Conservation (phyloP, 2,329 filamentous ascomycete species). For the Talaromyces sp. region DNA sequence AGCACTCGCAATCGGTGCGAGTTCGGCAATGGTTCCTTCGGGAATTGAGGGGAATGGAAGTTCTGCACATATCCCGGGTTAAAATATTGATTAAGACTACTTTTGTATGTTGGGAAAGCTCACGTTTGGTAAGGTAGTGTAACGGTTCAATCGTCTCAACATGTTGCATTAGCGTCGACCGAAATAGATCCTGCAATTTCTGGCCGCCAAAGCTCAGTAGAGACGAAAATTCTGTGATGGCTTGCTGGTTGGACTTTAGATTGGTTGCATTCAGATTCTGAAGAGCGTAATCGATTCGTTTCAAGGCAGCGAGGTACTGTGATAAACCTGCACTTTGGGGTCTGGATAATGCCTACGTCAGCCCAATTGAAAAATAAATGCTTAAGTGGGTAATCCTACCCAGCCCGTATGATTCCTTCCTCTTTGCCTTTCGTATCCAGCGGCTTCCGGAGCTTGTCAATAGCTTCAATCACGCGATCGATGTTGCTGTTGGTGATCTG, state of each 20-base stretch:
- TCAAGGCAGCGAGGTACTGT: constrained; percentile 83
- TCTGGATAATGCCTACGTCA: constrained; percentile 33
- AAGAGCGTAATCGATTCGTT: constrained; percentile 80
- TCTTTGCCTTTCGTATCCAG: constrained; percentile 87
- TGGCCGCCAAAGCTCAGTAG: constrained; percentile 73
- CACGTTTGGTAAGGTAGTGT: constrained; percentile 86
- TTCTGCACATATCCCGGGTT: constrained; percentile 37
- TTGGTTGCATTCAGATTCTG: constrained; percentile 84
- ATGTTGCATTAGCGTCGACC: constrained; percentile 71
- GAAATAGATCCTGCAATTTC: constrained; percentile 79
- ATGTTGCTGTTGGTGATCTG: constrained; percentile 88
- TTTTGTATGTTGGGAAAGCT: constrained; percentile 19
- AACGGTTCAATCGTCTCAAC: constrained; percentile 78
- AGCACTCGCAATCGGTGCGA: constrained; percentile 74
- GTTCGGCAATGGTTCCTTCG: constrained; percentile 66
- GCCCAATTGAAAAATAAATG: background rate
- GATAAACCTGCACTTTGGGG: constrained; percentile 75
- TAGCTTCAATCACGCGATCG: constrained; percentile 76
- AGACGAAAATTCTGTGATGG: constrained; percentile 70
- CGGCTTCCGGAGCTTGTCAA: constrained; percentile 84
- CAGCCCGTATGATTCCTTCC: constrained; percentile 81
- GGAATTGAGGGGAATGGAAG: constrained; percentile 74
- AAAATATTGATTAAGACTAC: too few species aligned
- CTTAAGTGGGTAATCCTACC: constrained; percentile 41
- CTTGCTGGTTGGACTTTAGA: constrained; percentile 83